Base-by-base conservation (phyloP, 129 eudicot genomes). In the Pittosporum tobira region DNA sequence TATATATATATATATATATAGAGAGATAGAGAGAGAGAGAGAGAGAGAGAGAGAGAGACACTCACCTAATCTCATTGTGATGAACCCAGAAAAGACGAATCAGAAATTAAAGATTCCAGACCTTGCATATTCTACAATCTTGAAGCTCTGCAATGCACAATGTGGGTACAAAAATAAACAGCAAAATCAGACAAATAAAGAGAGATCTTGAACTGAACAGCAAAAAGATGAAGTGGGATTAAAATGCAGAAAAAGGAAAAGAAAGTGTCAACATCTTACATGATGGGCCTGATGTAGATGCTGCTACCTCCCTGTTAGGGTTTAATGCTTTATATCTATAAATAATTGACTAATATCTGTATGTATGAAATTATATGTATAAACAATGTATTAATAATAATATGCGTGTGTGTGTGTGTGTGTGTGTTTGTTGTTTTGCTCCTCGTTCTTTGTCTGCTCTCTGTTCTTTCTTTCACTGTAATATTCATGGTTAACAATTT, bases 251-350 rank as follows among this genome's bases (percentile, higher is more conserved):
- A 56, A 56, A 30, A 29, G n/a, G 44, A 56, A 31, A 56, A 30
- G 61, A 56, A 29, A 31, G 45, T 56, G 12, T 27, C 61, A 56
- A 31, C 44, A 31, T 56, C 61, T 30, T 29, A 55, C 43, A 55
- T 55, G 14, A 55, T 56, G 61, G 61, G 21, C 26, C 18, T 26
- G 20, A 51, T 51, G 61, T 19, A 6, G n/a, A 22, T 51, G 57
- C 4, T 55, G 61, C 11, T 56, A 45, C 61, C 44, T 22, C 60
- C 45, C 45, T 30, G 21, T 31, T 56, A 56, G 61, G 61, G 61
- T 56, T 56, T 56, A 29, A 28, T 29, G 43, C 10, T 14, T 26
- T 31, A 29, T n/a, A 18, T 45, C 1, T 45, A 45, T 4, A 15
- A 18, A 28, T 54, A 29, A 54, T 31, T 2, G 37, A 36, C n/a